A percentile compares a stretch with the other conserved stretches of the same genome.
These are phyloP conservation scores for Citrus cavaleriei DNA, from an alignment of 345 rosid species.

Conservation along the genomic window DNA sequence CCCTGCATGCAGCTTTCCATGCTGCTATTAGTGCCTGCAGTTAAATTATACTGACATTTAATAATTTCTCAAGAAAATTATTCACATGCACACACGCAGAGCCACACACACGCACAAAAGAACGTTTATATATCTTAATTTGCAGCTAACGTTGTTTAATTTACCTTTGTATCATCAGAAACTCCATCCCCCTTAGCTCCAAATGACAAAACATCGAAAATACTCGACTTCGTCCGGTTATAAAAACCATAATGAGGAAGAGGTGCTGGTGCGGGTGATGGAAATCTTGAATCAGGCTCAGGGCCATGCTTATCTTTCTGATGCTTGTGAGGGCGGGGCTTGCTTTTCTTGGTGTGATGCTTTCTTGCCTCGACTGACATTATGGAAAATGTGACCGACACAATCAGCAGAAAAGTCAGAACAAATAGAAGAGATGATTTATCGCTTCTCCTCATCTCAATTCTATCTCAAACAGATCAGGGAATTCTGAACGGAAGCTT, in stretches of 20 bases:
- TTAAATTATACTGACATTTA: background rate
- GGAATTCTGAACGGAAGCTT: background rate
- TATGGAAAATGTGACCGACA: slow-evolving; percentile 18
- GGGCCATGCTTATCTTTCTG: slow-evolving; percentile 22
- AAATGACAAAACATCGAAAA: slow-evolving; percentile 45
- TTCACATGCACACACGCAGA: too few relatives aligned
- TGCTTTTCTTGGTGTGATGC: slow-evolving; percentile 30
- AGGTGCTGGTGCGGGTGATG: slow-evolving; percentile 36
- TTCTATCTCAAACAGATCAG: background rate
- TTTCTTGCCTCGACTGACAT: slow-evolving; percentile 46
- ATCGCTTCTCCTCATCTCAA: slow-evolving; percentile 27
- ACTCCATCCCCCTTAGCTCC: slow-evolving; percentile 59
- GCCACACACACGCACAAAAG: too few relatives aligned
- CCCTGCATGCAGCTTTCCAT: slow-evolving; percentile 64
- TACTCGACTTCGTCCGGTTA: slow-evolving; percentile 9
- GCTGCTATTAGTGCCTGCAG: slow-evolving; percentile 46
- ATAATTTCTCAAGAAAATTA: background rate
- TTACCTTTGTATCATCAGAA: slow-evolving; percentile 59
- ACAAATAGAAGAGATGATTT: slow-evolving; percentile 18
- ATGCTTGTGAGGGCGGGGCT: slow-evolving; percentile 27
- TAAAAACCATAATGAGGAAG: slow-evolving; percentile 18
- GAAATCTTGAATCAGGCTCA: background rate
- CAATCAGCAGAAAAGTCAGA: slow-evolving; percentile 7
- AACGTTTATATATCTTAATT: background rate
- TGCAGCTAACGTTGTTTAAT: background rate